These are phyloP conservation scores for Lepidopterella palustris DNA, from an alignment of 495 filamentous ascomycete species.

Conservation along the genomic window DNA sequence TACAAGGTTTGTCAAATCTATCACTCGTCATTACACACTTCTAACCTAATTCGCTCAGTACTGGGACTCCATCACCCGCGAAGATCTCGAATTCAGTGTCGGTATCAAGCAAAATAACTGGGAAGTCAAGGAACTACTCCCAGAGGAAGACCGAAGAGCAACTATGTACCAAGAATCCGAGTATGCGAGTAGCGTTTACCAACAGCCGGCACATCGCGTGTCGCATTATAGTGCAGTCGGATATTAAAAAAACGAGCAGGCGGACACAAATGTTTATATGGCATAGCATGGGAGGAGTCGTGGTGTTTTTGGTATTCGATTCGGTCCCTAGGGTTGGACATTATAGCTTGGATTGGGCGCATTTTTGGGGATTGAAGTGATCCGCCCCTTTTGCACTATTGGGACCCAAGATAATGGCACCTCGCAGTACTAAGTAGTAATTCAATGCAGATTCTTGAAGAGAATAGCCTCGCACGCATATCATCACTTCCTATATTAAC, in stretches of 20 bases:
- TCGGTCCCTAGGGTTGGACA: not conserved
- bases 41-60: slow-evolving; percentile 51
- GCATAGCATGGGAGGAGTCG: not conserved
- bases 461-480: no score
- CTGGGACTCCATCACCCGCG: slow-evolving; percentile 98
- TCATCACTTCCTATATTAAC: no score
- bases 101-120: slow-evolving; percentile 92
- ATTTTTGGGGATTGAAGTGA: not conserved
- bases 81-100: slow-evolving; percentile 97
- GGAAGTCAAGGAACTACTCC: slow-evolving; percentile 92
- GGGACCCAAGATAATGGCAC: not conserved
- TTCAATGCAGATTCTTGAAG: no score
- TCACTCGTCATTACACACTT: slow-evolving; percentile 7
- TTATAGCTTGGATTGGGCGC: not conserved
- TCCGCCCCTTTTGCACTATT: not conserved
- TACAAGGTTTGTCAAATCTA: slow-evolving; percentile 69
- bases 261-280: not conserved
- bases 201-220: slow-evolving; percentile 37
- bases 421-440: not conserved
- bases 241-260: not conserved
- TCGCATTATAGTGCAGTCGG: slow-evolving; percentile 20
- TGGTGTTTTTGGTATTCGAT: not conserved
- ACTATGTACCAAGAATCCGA: slow-evolving; percentile 73
- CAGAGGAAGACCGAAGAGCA: slow-evolving; percentile 77
- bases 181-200: slow-evolving; percentile 55